Evolutionary conservation across 306 rosid species (phyloP), one percentile per base, ranked within the genome.

Genomic region (Styphnolobium japonicum): DNA sequence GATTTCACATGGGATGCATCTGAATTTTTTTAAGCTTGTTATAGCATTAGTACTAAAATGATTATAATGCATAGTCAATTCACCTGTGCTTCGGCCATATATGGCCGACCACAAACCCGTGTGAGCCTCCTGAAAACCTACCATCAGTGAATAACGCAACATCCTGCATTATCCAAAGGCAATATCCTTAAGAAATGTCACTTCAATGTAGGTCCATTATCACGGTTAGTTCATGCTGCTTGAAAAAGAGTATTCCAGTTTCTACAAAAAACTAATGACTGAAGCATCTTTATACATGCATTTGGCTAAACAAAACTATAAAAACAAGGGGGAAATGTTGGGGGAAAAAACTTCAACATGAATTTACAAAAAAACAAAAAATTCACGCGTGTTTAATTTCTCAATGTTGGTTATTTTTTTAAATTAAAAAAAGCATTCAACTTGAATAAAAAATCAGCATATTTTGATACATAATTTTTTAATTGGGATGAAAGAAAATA

Each of bases 61-160:
- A 63, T 67, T 31, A 21, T 14, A 53, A 56, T 16, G 19, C 76
- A n/a, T n/a, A 19, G 67, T 42, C 31, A 73, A 69, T 64, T 46
- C 42, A 92, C 98, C 97, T 91, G 92, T 53, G 98, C 97, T 87
- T 95, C 97, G 98, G 98, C 85, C 98, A 89, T 60, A 95, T 85
- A 76, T 95, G 98, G 71, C 98, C 98, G 9, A 95, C 98, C 58
- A 95, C 98, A 83, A 95, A 92, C 75, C 98, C 98, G 52, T 95
- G 98, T 10, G 98, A 95, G 36, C 96, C 98, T 56, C 98, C 98
- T 1, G 98, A 95, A 84, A 92, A 95, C 78, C 98, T 90, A 86
- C 98, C 98, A 53, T 95, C 98, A 0, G 98, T 95, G 87, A 95
- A 85, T 65, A 95, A 80, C 9, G 98, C 98, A 71, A 93, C 97